A percentile compares a stretch with the other conserved stretches of the same genome.
These are phyloP conservation scores for Earliella scabrosa DNA, from an alignment of 1,284 basidiomycete genomes.

Conservation along the genomic window DNA sequence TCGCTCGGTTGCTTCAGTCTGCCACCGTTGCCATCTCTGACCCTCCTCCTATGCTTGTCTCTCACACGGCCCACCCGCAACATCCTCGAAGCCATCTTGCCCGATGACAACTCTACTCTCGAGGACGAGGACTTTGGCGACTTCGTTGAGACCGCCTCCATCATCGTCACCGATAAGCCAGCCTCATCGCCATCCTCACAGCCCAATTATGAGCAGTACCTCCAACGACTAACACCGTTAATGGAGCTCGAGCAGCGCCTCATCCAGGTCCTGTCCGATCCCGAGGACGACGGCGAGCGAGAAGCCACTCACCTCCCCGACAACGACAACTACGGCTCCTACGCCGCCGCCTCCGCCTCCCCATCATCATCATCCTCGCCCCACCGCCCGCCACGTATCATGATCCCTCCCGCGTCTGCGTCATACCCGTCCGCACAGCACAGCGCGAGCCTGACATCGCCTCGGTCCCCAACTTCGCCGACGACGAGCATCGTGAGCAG, in stretches of 20 bases:
- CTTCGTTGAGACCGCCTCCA: slow-evolving; percentile 48
- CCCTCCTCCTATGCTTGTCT: neutral
- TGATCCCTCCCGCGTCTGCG: slow-evolving; percentile 12
- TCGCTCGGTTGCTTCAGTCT: neutral
- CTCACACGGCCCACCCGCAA: slow-evolving; percentile 45
- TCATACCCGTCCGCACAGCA: slow-evolving; percentile 5
- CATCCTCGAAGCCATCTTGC: slow-evolving; percentile 77
- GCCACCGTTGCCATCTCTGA: neutral
- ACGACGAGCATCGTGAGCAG: slow-evolving; percentile 15
- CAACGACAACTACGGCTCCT: neutral
- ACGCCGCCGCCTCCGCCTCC: neutral
- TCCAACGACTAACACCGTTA: slow-evolving; percentile 63
- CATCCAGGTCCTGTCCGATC: slow-evolving; percentile 63
- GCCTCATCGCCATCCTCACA: slow-evolving; percentile 50
- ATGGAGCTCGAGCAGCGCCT: slow-evolving; percentile 68
- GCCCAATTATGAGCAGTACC: slow-evolving; percentile 64
- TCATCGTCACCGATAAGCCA: slow-evolving; percentile 54
- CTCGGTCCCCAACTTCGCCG: slow-evolving; percentile 32
- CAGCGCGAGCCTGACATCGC: slow-evolving; percentile 17
- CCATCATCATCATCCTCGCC: neutral
- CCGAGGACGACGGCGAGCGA: slow-evolving; percentile 55
- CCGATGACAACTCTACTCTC: slow-evolving; percentile 49
- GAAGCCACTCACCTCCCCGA: slow-evolving; percentile 48
- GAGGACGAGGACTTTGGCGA: slow-evolving; percentile 60
- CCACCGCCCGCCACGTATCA: slow-evolving; percentile 10